Evolutionary conservation across 495 filamentous ascomycete genomes (phyloP), one percentile per base, ranked within the genome.

Genomic region (Lepraria neglecta): DNA sequence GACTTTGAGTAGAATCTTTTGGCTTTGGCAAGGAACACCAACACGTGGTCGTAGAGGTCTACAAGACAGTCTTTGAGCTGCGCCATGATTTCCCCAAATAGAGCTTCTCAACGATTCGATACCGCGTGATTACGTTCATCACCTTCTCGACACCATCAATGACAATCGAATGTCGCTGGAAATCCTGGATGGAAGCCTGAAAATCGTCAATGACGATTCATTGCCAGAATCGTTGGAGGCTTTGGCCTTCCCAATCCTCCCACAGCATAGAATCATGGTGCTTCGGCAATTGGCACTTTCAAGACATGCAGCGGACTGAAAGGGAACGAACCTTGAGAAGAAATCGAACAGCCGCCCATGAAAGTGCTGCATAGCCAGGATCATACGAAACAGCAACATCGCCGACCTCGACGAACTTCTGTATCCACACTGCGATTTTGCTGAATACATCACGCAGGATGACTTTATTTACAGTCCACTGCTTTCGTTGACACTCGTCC

Each of bases 261-360:
- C 9, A 38, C 7, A 38, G 35, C 35, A 38, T 7, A 38, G 9
- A 38, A 38, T 38, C 7, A 38, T 38, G 9, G 35, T 24, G 12
- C 7, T 10, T 38, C 12, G 12, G 35, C 9, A 12, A 12, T 11
- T 38, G 9, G 35, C 12, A 12, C 4, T 10, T 12, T 12, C 35
- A 38, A 38, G 35, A 38, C 12, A 51, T 21, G 21, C 48, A 15
- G 5, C 11, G 7, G n/a, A 40, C 0, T 27, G 52, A 19, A 40
- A 38, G 2, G 9, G 12, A 12, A 38, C 35, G 2, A 2, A 30
- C 75, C 63, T 74, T 64, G n/a, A 79, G 61, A 19, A 79, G 46
- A 55, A 77, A 75, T 14, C 75, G 65, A 19, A 80, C 61, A n/a
- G 57, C 75, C 9, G 71, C 77, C 78, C 78, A 79, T 6, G 76